Conservation (phyloP, 192 early-diverging fungal species). For the Coemansia pectinata region DNA sequence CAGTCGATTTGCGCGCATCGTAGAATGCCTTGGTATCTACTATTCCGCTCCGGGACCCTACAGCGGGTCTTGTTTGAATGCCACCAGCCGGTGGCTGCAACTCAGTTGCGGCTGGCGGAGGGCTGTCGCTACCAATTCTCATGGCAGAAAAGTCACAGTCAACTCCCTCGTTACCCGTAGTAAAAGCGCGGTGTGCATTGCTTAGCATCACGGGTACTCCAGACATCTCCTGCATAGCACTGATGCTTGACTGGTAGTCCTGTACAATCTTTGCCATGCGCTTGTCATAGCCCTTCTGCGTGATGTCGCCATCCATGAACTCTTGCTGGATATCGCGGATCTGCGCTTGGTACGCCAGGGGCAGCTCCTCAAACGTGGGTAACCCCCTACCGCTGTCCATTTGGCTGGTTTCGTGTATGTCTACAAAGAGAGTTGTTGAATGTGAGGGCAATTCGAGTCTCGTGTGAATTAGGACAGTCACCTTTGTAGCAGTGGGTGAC, state of each 20-base stretch:
- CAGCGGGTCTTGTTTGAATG: not conserved
- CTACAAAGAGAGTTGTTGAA: not conserved
- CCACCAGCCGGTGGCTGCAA: not conserved
- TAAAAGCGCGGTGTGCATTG: not conserved
- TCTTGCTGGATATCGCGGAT: constrained; percentile 55
- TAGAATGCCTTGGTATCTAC: constrained; percentile 22
- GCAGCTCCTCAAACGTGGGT: constrained; percentile 44
- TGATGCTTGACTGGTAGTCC: constrained; percentile 35
- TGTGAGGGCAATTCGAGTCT: not conserved
- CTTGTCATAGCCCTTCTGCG: constrained; percentile 75
- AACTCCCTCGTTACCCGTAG: not conserved
- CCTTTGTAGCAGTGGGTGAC: not conserved
- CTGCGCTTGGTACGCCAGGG: constrained; percentile 37
- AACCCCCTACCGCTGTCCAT: constrained; percentile 19
- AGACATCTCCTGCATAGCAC: not conserved
- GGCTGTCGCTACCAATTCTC: constrained; percentile 4
- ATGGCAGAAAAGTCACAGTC: constrained; percentile 3
- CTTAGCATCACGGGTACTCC: not conserved
- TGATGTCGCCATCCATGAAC: constrained; percentile 68
- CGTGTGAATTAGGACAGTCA: not conserved
- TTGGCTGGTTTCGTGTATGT: not conserved
- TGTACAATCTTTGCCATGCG: constrained; percentile 58
- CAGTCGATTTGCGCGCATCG: constrained; percentile 47
- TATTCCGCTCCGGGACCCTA: not conserved
- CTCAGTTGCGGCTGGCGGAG: not conserved